Conservation (phyloP, 441 rosid genomes). For the Manihot esculenta region DNA sequence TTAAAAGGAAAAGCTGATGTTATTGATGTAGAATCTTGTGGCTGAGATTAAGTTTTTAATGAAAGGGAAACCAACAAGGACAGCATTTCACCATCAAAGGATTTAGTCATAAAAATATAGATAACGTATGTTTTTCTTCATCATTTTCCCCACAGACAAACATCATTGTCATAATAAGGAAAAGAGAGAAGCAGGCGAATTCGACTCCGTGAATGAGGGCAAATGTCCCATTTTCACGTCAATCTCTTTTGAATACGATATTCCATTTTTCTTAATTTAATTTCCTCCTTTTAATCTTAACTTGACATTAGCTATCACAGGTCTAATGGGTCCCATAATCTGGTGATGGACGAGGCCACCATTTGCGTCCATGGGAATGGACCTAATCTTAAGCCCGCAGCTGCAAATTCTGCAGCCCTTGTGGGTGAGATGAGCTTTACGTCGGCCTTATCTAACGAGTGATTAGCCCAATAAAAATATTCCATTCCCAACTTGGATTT, state of each 20-base stretch:
- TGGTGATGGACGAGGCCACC: neutral
- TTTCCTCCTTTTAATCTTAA: no score
- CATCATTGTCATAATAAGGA: constrained; percentile 7
- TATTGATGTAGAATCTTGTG: no score
- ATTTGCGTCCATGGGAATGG: neutral
- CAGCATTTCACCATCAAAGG: no score
- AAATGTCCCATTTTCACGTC: neutral
- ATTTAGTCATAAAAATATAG: neutral
- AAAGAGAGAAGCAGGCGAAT: constrained; percentile 14
- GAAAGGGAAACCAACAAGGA: no score
- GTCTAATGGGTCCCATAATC: neutral
- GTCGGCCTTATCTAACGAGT: no score
- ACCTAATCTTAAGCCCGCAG: no score
- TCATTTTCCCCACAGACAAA: neutral
- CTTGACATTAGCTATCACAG: no score
- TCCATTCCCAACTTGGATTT: neutral
- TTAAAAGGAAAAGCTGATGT: no score
- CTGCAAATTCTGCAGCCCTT: no score
- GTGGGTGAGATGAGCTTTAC: no score
- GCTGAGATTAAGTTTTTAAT: no score
- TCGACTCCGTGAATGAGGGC: constrained; percentile 40
- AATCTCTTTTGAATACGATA: neutral
- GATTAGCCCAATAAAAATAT: neutral
- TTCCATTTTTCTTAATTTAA: no score
- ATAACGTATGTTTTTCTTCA: neutral